Percentiles rank a stretch among this genome's conserved stretches.
phyloP scores from a whole-genome alignment of 441 rosid species.

The Arabidopsis hybrid region DNA sequence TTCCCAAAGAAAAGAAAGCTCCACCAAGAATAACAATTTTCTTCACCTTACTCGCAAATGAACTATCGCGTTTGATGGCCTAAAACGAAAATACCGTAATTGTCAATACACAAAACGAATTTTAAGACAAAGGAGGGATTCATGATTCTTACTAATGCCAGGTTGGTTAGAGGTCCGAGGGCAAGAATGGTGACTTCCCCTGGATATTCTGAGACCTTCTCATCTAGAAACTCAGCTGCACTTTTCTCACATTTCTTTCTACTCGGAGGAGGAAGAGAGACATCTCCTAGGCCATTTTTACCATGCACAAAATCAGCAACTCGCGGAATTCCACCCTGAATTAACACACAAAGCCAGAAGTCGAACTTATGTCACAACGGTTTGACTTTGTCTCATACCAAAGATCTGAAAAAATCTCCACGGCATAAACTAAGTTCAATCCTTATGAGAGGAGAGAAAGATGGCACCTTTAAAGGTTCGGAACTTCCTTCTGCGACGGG shows the following conservation, averaged over 20 bases:
- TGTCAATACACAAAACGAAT: constrained; percentile 6
- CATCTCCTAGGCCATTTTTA: constrained; percentile 79
- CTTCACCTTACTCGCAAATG: constrained; percentile 92
- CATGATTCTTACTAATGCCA: constrained; percentile 72
- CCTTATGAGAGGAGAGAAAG: constrained; percentile 15
- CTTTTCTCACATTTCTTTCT: constrained; percentile 63
- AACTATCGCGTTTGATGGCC: constrained; percentile 90
- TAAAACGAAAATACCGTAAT: constrained; percentile 26
- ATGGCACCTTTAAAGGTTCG: constrained; percentile 82
- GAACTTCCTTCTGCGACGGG: constrained; percentile 87
- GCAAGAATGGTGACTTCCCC: constrained; percentile 91
- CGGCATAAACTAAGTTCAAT: not conserved
- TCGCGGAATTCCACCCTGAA: constrained; percentile 78
- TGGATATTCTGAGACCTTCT: constrained; percentile 76
- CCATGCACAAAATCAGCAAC: constrained; percentile 90
- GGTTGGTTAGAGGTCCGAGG: constrained; percentile 89
- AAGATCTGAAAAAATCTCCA: not conserved
- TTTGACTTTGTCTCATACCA: not conserved
- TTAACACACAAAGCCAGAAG: constrained; percentile 25
- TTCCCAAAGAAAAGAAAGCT: constrained; percentile 89
- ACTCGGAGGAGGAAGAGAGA: constrained; percentile 63
- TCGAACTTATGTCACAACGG: constrained; percentile 10
- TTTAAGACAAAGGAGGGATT: constrained; percentile 9
- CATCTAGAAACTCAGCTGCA: constrained; percentile 84
- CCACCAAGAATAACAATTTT: constrained; percentile 89